phyloP scores from a whole-genome alignment of 768 basidiomycete genomes.

The Hypholoma fasciculare region DNA sequence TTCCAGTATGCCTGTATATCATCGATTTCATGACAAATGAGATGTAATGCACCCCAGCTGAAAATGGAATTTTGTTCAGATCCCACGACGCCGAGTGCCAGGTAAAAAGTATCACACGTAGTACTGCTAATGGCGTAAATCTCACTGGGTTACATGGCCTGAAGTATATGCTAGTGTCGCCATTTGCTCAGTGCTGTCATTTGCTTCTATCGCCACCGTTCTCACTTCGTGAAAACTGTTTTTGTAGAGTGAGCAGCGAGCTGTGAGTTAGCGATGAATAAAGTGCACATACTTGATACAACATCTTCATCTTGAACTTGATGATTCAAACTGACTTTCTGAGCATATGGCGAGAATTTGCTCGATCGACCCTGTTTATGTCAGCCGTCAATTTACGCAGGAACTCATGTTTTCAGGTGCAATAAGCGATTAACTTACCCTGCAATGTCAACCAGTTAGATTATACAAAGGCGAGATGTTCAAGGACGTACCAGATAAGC shows the following conservation, averaged over 20 bases:
- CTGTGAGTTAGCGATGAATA: constrained; percentile 31
- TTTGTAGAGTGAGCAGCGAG: background rate
- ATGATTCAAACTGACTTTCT: constrained; percentile 88
- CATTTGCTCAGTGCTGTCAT: no score
- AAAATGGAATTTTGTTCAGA: background rate
- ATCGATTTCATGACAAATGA: constrained; percentile 2
- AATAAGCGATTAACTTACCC: constrained; percentile 18
- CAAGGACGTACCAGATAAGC: constrained; percentile 75
- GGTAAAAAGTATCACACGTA: no score
- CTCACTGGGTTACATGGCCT: no score
- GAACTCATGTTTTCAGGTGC: background rate
- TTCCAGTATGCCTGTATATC: constrained; percentile 14
- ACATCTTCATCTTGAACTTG: constrained; percentile 87
- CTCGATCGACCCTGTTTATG: constrained; percentile 80
- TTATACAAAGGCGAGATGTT: background rate
- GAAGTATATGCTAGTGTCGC: no score
- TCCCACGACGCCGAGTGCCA: background rate
- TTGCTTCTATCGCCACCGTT: no score
- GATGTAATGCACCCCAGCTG: background rate
- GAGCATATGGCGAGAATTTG: constrained; percentile 91
- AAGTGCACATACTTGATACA: constrained; percentile 69
- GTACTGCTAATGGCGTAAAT: no score
- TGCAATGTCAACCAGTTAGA: constrained; percentile 9
- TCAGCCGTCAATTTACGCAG: no score
- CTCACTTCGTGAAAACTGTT: constrained; percentile 31